Evolutionary conservation across 306 rosid species (phyloP).

Genomic region (Psophocarpus tetragonolobus): DNA sequence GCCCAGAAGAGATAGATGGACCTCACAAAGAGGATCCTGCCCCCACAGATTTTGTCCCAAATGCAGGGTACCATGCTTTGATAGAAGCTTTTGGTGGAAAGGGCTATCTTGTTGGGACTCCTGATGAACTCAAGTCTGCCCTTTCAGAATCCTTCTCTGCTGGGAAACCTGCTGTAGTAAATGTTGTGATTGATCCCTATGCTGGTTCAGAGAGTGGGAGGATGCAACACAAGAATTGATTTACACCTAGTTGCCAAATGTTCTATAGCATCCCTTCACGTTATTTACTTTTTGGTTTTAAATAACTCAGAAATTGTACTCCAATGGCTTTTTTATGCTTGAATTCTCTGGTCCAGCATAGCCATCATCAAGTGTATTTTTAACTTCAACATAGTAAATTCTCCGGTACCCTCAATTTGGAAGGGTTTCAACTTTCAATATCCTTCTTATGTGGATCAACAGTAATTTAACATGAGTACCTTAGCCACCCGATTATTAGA

Average conservation of each 20-base stretch:
- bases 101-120: slow-evolving; percentile 76
- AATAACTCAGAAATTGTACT: background rate
- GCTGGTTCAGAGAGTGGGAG: slow-evolving; percentile 98
- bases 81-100: slow-evolving; percentile 99
- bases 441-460: background rate
- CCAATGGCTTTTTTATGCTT: background rate
- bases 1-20: slow-evolving; percentile 70
- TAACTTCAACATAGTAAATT: background rate
- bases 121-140: slow-evolving; percentile 74
- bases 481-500: background rate
- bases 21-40: slow-evolving; percentile 93
- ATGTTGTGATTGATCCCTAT: slow-evolving; percentile 80
- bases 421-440: background rate
- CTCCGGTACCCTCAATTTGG: background rate
- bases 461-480: background rate
- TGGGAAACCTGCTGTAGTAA: slow-evolving; percentile 74
- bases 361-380: background rate
- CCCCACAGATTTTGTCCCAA: slow-evolving; percentile 82
- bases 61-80: slow-evolving; percentile 73
- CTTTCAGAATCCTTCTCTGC: slow-evolving; percentile 79
- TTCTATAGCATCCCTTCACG: background rate
- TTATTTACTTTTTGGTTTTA: background rate
- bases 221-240: slow-evolving; percentile 87
- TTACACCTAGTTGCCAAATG: background rate
- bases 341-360: background rate